Evolutionary conservation across 148 eudicot genomes (phyloP).

Genomic region (Dysphania ambrosioides): DNA sequence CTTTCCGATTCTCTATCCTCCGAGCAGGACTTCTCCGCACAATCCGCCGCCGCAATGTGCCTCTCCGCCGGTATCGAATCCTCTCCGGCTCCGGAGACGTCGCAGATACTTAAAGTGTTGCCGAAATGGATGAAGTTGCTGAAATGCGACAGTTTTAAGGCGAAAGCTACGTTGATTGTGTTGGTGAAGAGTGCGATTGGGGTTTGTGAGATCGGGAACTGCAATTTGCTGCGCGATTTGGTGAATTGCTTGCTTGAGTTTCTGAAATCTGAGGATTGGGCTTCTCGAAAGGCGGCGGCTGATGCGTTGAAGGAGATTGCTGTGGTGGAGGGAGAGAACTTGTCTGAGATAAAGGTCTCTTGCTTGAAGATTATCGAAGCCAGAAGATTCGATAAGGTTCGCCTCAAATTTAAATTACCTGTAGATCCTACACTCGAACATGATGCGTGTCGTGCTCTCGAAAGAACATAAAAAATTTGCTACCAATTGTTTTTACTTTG

Average conservation of each 20-base stretch:
- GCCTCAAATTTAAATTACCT: no score
- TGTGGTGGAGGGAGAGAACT: conserved; percentile 44
- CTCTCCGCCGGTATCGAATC: conserved; percentile 60
- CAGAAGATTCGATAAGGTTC: conserved; percentile 73
- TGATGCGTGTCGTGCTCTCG: no score
- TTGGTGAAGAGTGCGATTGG: conserved; percentile 55
- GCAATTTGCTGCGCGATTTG: conserved; percentile 46
- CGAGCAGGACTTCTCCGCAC: conserved; percentile 69
- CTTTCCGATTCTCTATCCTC: conserved; percentile 63
- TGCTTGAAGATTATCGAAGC: conserved; percentile 78
- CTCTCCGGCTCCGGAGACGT: conserved; percentile 42
- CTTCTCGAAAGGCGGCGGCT: conserved; percentile 73
- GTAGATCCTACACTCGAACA: no score
- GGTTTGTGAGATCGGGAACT: conserved; percentile 44
- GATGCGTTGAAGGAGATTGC: conserved; percentile 70
- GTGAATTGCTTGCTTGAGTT: conserved; percentile 54
- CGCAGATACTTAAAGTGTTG: conserved; percentile 45
- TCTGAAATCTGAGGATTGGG: conserved; percentile 80
- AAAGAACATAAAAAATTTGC: no score
- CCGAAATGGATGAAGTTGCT: conserved; percentile 46
- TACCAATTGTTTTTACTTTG: conserved; percentile 10
- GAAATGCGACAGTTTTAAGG: conserved; percentile 61
- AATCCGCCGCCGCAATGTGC: conserved; percentile 73
- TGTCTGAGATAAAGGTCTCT: conserved; percentile 52
- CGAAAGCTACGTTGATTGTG: conserved; percentile 55